A percentile compares a stretch with the other conserved stretches of the same genome.
These are phyloP conservation scores for Wickerhamiella bombiphila DNA, from an alignment of 805 yeast genomes.

Conservation along the genomic window DNA sequence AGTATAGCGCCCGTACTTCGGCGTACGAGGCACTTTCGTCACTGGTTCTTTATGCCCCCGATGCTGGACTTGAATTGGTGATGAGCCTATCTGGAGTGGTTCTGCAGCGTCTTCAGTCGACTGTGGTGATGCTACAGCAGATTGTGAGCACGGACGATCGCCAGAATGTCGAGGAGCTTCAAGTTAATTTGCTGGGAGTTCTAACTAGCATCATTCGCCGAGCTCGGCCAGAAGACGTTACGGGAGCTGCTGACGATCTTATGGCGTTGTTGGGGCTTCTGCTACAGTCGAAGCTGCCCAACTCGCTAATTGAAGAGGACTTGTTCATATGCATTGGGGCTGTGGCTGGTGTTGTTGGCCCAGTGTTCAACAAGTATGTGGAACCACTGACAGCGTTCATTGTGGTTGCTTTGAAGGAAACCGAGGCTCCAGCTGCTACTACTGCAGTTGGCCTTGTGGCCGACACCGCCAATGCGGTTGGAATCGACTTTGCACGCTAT, in stretches of 20 bases:
- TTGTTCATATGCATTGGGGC: constrained; percentile 85
- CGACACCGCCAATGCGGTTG: constrained; percentile 82
- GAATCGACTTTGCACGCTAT: constrained; percentile 55
- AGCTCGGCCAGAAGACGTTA: constrained; percentile 43
- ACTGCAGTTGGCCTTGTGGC: constrained; percentile 94
- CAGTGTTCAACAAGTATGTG: constrained; percentile 59
- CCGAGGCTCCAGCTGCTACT: constrained; percentile 68
- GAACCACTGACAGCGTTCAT: constrained; percentile 71
- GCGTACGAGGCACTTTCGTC: constrained; percentile 88
- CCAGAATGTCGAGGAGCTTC: constrained; percentile 73
- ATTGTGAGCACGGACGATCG: constrained; percentile 54
- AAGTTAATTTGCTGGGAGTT: constrained; percentile 59
- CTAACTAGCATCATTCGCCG: constrained; percentile 76
- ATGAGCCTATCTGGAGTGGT: constrained; percentile 63
- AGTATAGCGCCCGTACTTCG: constrained; percentile 79
- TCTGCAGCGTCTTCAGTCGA: constrained; percentile 53
- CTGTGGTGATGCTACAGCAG: constrained; percentile 45
- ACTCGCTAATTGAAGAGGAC: constrained; percentile 84
- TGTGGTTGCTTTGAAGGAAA: constrained; percentile 62
- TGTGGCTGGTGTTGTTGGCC: constrained; percentile 67
- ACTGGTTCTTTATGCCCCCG: constrained; percentile 60
- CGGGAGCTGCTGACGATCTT: constrained; percentile 59
- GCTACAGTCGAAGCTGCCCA: constrained; percentile 46
- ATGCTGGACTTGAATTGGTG: constrained; percentile 52
- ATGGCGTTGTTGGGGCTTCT: constrained; percentile 72